Base-by-base conservation (phyloP, 805 yeast genomes). In the Saturnispora saitoi region DNA sequence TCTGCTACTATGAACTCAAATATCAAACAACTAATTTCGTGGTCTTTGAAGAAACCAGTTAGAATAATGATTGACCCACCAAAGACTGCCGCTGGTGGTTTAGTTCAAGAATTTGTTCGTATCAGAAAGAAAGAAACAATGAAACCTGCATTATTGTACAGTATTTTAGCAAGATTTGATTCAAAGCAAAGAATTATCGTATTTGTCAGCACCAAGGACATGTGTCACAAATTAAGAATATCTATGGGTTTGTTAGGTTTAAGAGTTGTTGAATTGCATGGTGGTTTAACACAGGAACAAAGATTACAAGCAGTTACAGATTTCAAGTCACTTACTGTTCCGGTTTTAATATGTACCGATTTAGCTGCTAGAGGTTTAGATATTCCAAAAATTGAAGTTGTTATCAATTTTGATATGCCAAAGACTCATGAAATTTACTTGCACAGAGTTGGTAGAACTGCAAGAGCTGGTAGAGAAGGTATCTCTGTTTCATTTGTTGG, bases 381-480 rank as follows among this genome's bases (percentile, higher is more conserved):
- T 84, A 93, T 93, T 61, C 98, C 98, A 53, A 91, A 91, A 68
- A 90, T 93, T 64, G 98, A 90, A 65, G 81, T 84, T 51, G 99
- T 93, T 42, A 77, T 93, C 61, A 93, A 93, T 68, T 93, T 75
- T 66, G 99, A 93, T 62, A 87, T 93, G 95, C 99, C 99, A 45
- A 86, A 87, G 65, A 74, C 86, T 29, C 83, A 86, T 60, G 99
- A 93, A 56, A 77, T 91, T 34, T 93, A 93, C 66, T 72, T 93
- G 59, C 99, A 93, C 70, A 85, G 99, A 73, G 96, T 93, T 51
- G 99, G 99, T 69, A 86, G 99, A 76, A 93, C 98, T 48, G 99
- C 99, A 9, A 87, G 99, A 78, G 99, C 97, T 45, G 98, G 98
- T 19, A 80, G 98, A 68, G 87, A 86, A 47, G 99, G 99, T 76